Conservation (phyloP, 106 monocot species). For the Dendrobium nobile region DNA sequence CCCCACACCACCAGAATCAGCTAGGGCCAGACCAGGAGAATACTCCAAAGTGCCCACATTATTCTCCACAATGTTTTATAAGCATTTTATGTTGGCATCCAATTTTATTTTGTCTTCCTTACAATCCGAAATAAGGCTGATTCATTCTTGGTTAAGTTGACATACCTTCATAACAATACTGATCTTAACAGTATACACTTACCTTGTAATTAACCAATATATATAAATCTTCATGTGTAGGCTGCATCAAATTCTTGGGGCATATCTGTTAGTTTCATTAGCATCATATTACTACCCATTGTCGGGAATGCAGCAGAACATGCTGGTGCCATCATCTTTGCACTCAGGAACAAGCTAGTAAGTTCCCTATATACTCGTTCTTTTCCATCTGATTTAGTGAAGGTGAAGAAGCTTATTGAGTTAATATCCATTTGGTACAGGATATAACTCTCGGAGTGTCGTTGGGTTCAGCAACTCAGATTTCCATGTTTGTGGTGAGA, state of each 20-base stretch:
- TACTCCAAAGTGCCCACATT: too few species aligned
- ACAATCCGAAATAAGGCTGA: neutral
- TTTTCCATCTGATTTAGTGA: neutral
- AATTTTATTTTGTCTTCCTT: too few species aligned
- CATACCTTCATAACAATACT: neutral
- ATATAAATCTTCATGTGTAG: slow-evolving; percentile 12
- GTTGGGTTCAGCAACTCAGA: slow-evolving; percentile 88
- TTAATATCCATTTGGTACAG: slow-evolving; percentile 20
- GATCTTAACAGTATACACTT: neutral
- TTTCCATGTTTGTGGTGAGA: slow-evolving; percentile 91
- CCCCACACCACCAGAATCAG: too few species aligned
- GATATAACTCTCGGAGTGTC: slow-evolving; percentile 92
- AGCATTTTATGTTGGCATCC: too few species aligned
- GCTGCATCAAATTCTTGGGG: slow-evolving; percentile 50
- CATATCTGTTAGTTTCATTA: slow-evolving; percentile 54
- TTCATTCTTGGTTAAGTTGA: neutral
- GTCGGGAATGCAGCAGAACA: slow-evolving; percentile 73
- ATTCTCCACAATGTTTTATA: too few species aligned
- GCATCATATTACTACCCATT: slow-evolving; percentile 60
- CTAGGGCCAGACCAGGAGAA: too few species aligned
- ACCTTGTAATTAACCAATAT: neutral
- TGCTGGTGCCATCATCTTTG: slow-evolving; percentile 69
- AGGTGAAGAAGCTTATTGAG: neutral
- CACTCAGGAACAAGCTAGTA: slow-evolving; percentile 61
- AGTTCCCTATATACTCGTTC: slow-evolving; percentile 4